Percentiles rank a stretch among this genome's conserved stretches.
phyloP scores from a whole-genome alignment of 495 filamentous ascomycete genomes.

The Aspergillus asperescens region DNA sequence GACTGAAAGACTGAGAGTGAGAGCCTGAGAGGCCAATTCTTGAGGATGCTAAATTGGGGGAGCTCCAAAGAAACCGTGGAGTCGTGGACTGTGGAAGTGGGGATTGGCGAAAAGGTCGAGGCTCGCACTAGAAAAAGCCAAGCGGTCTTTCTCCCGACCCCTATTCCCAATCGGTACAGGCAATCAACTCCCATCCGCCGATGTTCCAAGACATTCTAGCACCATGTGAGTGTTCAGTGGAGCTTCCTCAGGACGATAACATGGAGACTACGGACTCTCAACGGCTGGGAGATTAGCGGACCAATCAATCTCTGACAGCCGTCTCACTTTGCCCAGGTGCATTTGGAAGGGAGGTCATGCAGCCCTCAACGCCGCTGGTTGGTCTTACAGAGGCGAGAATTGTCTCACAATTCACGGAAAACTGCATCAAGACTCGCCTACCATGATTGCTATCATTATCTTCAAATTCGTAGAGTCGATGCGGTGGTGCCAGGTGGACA shows the following conservation, averaged over 20 bases:
- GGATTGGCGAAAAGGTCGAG: constrained; percentile 5
- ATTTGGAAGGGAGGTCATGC: neutral
- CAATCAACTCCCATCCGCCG: neutral
- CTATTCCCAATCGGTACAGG: constrained; percentile 3
- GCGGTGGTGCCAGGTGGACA: neutral
- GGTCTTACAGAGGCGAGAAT: neutral
- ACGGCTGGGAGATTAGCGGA: neutral
- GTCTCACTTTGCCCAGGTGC: neutral
- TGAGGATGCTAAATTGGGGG: neutral
- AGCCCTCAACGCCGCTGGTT: neutral
- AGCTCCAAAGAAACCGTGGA: too few species aligned
- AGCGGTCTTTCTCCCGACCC: constrained; percentile 12
- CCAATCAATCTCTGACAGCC: constrained; percentile 6
- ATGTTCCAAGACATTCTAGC: constrained; percentile 18
- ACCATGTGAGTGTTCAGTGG: constrained; percentile 13
- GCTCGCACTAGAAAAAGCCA: constrained; percentile 23
- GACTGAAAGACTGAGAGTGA: too few species aligned
- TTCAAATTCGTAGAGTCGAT: neutral
- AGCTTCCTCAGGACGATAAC: neutral
- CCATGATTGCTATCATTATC: neutral
- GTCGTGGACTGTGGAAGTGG: too few species aligned
- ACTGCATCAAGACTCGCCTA: neutral
- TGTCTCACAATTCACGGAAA: neutral
- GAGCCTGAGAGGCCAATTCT: too few species aligned
- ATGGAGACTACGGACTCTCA: neutral